Percentiles rank a stretch among this genome's conserved stretches.
Evolutionary conservation across 768 basidiomycete species (phyloP).

Genomic region (Boletus subparvulus): DNA sequence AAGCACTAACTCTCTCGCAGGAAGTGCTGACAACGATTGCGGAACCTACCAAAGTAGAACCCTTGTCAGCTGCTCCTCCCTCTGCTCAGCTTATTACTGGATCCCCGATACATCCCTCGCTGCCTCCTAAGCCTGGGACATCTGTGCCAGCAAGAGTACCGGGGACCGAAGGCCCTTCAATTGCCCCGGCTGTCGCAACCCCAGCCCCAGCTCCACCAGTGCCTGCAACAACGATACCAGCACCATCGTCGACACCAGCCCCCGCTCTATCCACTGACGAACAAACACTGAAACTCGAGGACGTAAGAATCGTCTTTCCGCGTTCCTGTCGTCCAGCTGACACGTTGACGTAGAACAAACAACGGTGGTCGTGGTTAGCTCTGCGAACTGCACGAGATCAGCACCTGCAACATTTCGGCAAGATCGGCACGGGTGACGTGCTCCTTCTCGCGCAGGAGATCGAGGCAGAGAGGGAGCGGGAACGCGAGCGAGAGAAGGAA

Average conservation of each 20-base stretch:
- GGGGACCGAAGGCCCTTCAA: conserved; percentile 34
- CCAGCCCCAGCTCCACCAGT: conserved; percentile 13
- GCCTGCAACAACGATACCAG: conserved; percentile 15
- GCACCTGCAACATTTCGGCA: conserved; percentile 75
- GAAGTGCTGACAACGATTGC: conserved; percentile 3
- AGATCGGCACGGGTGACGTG: conserved; percentile 79
- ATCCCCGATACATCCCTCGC: conserved; percentile 62
- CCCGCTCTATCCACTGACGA: conserved; percentile 41
- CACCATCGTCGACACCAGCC: conserved; percentile 19
- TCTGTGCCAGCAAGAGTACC: conserved; percentile 31
- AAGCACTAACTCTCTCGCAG: conserved; percentile 17
- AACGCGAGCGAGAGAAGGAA: conserved; percentile 39
- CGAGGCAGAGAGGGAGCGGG: conserved; percentile 37
- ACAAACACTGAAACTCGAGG: conserved; percentile 58
- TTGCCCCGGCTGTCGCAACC: conserved; percentile 10
- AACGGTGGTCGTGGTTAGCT: conserved; percentile 78
- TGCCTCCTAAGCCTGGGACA: conserved; percentile 68
- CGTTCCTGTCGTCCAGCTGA: conserved; percentile 10
- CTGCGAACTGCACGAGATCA: conserved; percentile 73
- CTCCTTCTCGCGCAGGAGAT: conserved; percentile 41
- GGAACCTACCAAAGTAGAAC: conserved; percentile 25
- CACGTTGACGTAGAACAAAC: conserved; percentile 57
- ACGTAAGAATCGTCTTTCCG: conserved; percentile 39
- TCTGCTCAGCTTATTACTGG: conserved; percentile 20
- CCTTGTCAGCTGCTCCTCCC: not conserved